These are phyloP conservation scores for Plantago major DNA, from an alignment of 257 asterid species.

Conservation along the genomic window DNA sequence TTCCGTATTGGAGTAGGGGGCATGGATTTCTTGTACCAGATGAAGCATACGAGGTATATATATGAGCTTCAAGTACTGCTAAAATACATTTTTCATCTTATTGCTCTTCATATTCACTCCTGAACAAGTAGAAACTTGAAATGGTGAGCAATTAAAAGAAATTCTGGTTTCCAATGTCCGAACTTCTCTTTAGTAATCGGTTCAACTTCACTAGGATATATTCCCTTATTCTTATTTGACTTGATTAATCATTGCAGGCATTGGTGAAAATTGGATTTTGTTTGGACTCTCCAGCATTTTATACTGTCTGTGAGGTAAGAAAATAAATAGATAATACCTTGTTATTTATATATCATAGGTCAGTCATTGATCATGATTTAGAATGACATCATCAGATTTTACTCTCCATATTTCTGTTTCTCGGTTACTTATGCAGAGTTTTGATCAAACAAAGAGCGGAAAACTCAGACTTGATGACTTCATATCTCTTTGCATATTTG, in stretches of 20 bases:
- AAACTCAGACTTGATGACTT: slow-evolving; percentile 70
- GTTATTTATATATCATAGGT: background rate
- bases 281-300: slow-evolving; percentile 79
- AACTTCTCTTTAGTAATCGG: slow-evolving; percentile 2
- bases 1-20: no score
- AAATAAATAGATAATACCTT: slow-evolving; percentile 5
- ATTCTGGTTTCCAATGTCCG: slow-evolving; percentile 2
- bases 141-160: slow-evolving; percentile 12
- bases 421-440: slow-evolving; percentile 49
- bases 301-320: slow-evolving; percentile 86
- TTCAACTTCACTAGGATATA: slow-evolving; percentile 1
- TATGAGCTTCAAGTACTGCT: slow-evolving; percentile 9
- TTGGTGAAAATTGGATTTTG: slow-evolving; percentile 64
- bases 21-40: slow-evolving; percentile 73
- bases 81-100: background rate
- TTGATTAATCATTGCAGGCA: slow-evolving; percentile 38
- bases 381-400: slow-evolving; percentile 11
- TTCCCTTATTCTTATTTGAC: slow-evolving; percentile 2
- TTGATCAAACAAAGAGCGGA: slow-evolving; percentile 62
- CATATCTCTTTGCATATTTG: slow-evolving; percentile 75
- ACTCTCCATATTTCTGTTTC: background rate
- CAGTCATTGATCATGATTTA: slow-evolving; percentile 2
- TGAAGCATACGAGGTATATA: slow-evolving; percentile 59
- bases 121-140: slow-evolving; percentile 15
- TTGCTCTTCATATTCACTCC: slow-evolving; percentile 5